A percentile compares a stretch with the other conserved stretches of the same genome.
Conservation (phyloP, 2,329 filamentous ascomycete genomes). For the Phialophora tarda region DNA sequence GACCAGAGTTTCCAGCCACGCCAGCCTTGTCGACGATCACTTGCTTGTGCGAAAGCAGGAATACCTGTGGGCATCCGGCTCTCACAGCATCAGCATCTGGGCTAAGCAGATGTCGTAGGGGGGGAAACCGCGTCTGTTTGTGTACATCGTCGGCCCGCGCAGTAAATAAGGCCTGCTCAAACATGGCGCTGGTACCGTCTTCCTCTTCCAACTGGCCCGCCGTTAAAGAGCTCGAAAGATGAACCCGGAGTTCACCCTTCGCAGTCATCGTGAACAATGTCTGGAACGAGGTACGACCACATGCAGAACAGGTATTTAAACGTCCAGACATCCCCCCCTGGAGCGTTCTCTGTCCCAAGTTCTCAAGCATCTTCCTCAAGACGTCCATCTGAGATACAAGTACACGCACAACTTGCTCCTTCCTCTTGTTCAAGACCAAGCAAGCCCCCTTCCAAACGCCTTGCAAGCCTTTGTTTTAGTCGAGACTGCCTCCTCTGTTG, state of each 20-base stretch:
- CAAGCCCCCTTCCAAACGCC: neutral
- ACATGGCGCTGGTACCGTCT: neutral
- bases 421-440: neutral
- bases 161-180: neutral
- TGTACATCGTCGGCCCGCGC: neutral
- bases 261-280: neutral
- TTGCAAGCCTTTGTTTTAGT: neutral
- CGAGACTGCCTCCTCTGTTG: neutral
- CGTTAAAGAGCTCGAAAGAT: neutral
- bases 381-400: neutral
- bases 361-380: neutral
- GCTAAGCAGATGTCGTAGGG: neutral
- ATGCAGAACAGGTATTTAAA: constrained; percentile 1
- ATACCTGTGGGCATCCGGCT: neutral
- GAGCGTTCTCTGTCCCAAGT: neutral
- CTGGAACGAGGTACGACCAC: neutral
- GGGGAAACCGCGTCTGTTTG: neutral
- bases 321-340: neutral
- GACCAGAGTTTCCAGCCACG: neutral
- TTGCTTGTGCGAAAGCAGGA: neutral
- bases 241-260: neutral
- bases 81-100: neutral
- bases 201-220: neutral
- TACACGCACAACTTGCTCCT: neutral
- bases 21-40: neutral